These are phyloP conservation scores for Microglena sp. DNA, from an alignment of 139 green algal genomes.

Conservation along the genomic window DNA sequence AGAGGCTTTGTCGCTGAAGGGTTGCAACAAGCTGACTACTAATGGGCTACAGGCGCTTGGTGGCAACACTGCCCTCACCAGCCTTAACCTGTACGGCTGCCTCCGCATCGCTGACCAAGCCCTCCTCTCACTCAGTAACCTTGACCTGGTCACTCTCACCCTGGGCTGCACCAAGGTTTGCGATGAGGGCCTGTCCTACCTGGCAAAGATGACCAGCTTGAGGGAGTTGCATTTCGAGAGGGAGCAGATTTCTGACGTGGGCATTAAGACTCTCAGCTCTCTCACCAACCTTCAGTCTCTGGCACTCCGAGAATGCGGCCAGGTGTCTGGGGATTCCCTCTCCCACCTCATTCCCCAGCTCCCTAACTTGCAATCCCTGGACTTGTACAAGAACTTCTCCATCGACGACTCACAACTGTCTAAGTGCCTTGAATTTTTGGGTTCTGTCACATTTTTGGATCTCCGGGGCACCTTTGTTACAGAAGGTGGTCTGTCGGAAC, in stretches of 20 bases:
- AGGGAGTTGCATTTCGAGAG: slow-evolving; percentile 9
- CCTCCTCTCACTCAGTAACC: slow-evolving; percentile 10
- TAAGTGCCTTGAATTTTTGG: slow-evolving; percentile 13
- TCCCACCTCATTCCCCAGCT: slow-evolving; percentile 5
- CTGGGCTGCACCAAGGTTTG: slow-evolving; percentile 16
- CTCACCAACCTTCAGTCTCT: slow-evolving; percentile 12
- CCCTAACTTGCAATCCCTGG: slow-evolving; percentile 15
- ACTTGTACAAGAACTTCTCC: slow-evolving; percentile 18
- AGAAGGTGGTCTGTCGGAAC: slow-evolving; percentile 11
- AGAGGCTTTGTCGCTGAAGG: slow-evolving; percentile 15
- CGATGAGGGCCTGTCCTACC: slow-evolving; percentile 24
- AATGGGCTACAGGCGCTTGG: slow-evolving; percentile 14
- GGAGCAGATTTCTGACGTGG: slow-evolving; percentile 7
- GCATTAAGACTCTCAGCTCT: slow-evolving; percentile 1
- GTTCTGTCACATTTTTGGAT: slow-evolving; percentile 13
- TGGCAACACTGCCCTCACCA: slow-evolving; percentile 5
- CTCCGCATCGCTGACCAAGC: slow-evolving; percentile 19
- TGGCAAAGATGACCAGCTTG: slow-evolving; percentile 8
- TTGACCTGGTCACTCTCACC: slow-evolving; percentile 12
- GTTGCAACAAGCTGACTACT: slow-evolving; percentile 29
- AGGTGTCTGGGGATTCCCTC: slow-evolving; percentile 11
- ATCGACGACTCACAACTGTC: slow-evolving; percentile 18
- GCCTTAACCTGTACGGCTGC: slow-evolving; percentile 16
- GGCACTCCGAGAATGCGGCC: slow-evolving; percentile 7
- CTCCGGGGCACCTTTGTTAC: slow-evolving; percentile 9